These are phyloP conservation scores for Galerina sulciceps DNA, from an alignment of 768 basidiomycete species.

Conservation along the genomic window DNA sequence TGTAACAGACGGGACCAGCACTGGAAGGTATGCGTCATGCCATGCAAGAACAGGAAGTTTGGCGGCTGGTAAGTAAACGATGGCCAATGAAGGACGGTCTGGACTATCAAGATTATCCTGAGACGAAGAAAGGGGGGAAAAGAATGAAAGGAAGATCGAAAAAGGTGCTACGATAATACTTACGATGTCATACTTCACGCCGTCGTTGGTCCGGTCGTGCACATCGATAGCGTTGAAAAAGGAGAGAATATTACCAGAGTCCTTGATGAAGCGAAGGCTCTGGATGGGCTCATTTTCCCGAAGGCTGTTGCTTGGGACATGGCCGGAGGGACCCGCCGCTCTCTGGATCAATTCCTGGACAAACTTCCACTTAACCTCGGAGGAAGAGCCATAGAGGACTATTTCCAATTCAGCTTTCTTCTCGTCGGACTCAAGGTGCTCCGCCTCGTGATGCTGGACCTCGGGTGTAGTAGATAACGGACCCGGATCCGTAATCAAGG, in stretches of 20 bases:
- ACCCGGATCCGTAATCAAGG: conserved; percentile 39
- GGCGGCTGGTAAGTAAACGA: conserved; percentile 66
- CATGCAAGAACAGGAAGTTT: conserved; percentile 38
- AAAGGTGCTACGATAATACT: conserved; percentile 30
- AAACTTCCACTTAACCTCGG: conserved; percentile 63
- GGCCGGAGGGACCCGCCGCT: conserved; percentile 45
- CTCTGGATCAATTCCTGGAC: conserved; percentile 63
- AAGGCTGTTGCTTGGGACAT: conserved; percentile 30
- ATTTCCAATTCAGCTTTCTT: conserved; percentile 55
- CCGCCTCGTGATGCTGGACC: conserved; percentile 35
- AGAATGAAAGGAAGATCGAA: conserved; percentile 33
- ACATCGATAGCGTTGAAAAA: conserved; percentile 37
- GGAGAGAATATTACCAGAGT: conserved; percentile 25
- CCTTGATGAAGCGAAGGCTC: conserved; percentile 31
- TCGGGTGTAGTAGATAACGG: conserved; percentile 35
- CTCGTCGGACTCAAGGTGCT: conserved; percentile 22
- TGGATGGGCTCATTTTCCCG: conserved; percentile 28
- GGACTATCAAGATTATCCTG: conserved; percentile 33
- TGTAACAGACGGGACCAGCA: conserved; percentile 41
- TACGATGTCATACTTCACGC: conserved; percentile 29
- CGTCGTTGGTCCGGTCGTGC: conserved; percentile 40
- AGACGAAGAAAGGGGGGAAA: conserved; percentile 38
- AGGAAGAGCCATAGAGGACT: conserved; percentile 67
- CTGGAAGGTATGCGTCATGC: conserved; percentile 61
- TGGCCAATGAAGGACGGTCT: conserved; percentile 62